These are phyloP conservation scores for Guyanaporus albipodus DNA, from an alignment of 768 basidiomycete genomes.

Conservation along the genomic window DNA sequence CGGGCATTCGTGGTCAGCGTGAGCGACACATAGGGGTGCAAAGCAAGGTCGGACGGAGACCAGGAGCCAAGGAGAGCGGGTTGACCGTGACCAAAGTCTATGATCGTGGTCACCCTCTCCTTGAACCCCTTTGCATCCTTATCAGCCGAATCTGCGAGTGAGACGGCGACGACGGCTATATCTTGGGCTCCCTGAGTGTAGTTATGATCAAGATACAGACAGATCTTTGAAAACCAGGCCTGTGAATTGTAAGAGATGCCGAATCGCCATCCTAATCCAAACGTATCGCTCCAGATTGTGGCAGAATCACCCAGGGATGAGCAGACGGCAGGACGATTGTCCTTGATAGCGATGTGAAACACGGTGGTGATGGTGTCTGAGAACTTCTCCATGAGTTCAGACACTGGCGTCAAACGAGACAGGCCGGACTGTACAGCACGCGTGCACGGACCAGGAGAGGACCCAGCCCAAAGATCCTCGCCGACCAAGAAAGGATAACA, in stretches of 20 bases:
- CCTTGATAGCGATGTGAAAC: conserved; percentile 24
- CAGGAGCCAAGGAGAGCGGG: conserved; percentile 25
- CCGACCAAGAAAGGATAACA: conserved; percentile 10
- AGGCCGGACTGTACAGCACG: too few species aligned
- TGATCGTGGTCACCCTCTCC: conserved; percentile 18
- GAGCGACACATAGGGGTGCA: conserved; percentile 21
- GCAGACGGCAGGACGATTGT: conserved; percentile 17
- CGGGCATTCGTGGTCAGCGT: conserved; percentile 18
- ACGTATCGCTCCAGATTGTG: conserved; percentile 24
- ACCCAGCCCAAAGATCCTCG: conserved; percentile 2
- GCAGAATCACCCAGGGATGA: neutral
- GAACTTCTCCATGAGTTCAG: conserved; percentile 27
- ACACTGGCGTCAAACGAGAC: too few species aligned
- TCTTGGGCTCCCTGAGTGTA: conserved; percentile 19
- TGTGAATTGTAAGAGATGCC: conserved; percentile 17
- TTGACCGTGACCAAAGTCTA: conserved; percentile 25
- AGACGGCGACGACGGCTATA: conserved; percentile 11
- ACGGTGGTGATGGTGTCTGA: conserved; percentile 23
- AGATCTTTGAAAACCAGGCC: conserved; percentile 25
- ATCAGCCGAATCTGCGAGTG: conserved; percentile 5
- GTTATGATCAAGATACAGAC: conserved; percentile 28
- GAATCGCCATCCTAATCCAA: conserved; percentile 28
- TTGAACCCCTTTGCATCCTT: conserved; percentile 2
- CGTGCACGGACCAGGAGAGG: too few species aligned
- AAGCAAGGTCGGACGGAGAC: conserved; percentile 6